phyloP scores from a whole-genome alignment of 2,329 filamentous ascomycete species.

The Botrytis squamosa region DNA sequence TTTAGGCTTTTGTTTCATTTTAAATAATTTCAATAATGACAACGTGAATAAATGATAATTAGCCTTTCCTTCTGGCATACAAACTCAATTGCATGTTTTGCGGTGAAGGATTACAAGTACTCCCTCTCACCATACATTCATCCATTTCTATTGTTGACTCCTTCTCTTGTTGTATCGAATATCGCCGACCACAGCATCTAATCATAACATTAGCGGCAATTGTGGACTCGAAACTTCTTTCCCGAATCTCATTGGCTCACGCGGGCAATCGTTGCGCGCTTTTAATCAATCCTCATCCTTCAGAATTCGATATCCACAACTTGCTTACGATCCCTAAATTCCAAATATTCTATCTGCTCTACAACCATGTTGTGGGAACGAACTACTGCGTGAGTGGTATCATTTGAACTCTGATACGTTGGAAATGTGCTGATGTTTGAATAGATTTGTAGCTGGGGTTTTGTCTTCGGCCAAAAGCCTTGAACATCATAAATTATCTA shows the following conservation, averaged over 20 bases:
- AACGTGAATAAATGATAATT: neutral
- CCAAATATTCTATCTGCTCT: neutral
- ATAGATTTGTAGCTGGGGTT: neutral
- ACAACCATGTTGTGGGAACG: slow-evolving; percentile 13
- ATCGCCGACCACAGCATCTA: no score
- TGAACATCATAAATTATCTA: neutral
- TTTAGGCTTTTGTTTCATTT: neutral
- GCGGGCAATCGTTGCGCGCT: neutral
- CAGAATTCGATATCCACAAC: neutral
- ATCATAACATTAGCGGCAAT: neutral
- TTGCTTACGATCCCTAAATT: neutral
- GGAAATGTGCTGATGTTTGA: neutral
- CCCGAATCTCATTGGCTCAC: neutral
- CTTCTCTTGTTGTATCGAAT: neutral
- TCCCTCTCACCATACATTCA: neutral
- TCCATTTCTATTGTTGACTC: neutral
- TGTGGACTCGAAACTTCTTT: neutral
- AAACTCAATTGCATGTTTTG: neutral
- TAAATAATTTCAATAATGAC: neutral
- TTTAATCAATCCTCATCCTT: slow-evolving; percentile 6
- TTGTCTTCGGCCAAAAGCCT: neutral
- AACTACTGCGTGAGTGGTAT: slow-evolving; percentile 5
- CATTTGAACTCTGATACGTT: neutral
- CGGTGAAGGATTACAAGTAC: neutral
- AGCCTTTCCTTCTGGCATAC: neutral